phyloP scores from a whole-genome alignment of 257 asterid genomes.

The Solanum piurae region DNA sequence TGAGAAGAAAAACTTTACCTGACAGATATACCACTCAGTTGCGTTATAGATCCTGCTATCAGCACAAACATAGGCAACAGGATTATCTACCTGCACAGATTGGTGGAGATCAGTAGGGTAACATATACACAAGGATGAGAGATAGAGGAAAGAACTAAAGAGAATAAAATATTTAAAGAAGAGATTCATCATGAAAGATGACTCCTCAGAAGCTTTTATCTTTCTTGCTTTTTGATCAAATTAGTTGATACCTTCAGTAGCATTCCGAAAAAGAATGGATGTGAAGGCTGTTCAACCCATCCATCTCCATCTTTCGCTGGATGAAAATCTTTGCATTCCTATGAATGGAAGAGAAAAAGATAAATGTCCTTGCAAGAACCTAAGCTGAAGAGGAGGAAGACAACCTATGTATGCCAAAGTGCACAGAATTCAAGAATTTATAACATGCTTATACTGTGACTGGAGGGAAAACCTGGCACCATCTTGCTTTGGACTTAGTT shows the following conservation, averaged over 20 bases:
- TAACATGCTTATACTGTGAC: not conserved
- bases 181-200: not conserved
- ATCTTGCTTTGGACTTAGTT: slow-evolving; percentile 82
- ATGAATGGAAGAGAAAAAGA: slow-evolving; percentile 10
- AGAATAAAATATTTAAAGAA: not conserved
- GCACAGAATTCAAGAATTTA: not conserved
- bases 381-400: not conserved
- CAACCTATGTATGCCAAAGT: not conserved
- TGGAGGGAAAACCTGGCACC: slow-evolving; percentile 70
- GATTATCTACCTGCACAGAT: slow-evolving; percentile 59
- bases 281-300: slow-evolving; percentile 94
- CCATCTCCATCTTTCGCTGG: slow-evolving; percentile 97
- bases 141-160: not conserved
- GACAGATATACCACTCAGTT: slow-evolving; percentile 94
- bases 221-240: not conserved
- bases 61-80: slow-evolving; percentile 81
- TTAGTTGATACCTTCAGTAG: slow-evolving; percentile 55
- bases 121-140: not conserved
- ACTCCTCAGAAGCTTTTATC: not conserved
- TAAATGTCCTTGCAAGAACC: slow-evolving; percentile 5
- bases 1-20: slow-evolving; percentile 33
- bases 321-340: slow-evolving; percentile 96
- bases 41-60: slow-evolving; percentile 78
- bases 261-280: slow-evolving; percentile 70
- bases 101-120: not conserved